These are phyloP conservation scores for Pyrenochaeta sp. DNA, from an alignment of 2,329 filamentous ascomycete genomes.

Conservation along the genomic window DNA sequence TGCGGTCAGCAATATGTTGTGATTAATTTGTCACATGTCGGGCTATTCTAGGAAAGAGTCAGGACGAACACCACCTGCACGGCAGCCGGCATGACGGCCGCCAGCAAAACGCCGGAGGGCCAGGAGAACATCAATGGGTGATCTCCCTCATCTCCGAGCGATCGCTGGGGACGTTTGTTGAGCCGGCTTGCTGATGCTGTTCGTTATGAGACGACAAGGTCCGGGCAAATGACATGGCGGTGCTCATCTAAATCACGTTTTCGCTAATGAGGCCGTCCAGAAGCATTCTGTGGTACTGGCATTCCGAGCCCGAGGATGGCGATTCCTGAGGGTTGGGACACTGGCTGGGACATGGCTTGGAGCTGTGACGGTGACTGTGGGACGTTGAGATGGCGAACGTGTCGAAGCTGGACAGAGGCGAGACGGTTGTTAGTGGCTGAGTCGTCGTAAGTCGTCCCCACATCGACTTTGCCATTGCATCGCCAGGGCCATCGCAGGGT, in stretches of 20 bases:
- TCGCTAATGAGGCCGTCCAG: constrained; percentile 5
- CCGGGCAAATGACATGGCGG: not conserved
- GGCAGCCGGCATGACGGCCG: not conserved
- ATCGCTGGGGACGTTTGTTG: constrained; percentile 11
- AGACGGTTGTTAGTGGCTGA: too few relatives aligned
- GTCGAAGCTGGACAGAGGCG: not conserved
- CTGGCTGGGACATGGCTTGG: not conserved
- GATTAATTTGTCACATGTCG: constrained; percentile 1
- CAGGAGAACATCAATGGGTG: too few relatives aligned
- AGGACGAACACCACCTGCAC: not conserved
- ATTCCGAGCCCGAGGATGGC: constrained; percentile 8
- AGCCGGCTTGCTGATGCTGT: not conserved
- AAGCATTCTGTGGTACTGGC: constrained; percentile 2
- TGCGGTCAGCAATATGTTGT: constrained; percentile 3
- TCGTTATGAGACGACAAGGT: not conserved
- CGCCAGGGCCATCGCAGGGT: too few relatives aligned
- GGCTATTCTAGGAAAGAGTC: constrained; percentile 2
- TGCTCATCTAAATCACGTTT: constrained; percentile 13
- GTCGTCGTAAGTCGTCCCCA: too few relatives aligned
- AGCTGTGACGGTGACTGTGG: constrained; percentile 1
- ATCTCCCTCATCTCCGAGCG: constrained; percentile 18
- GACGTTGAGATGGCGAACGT: constrained; percentile 6
- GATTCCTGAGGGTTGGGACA: not conserved
- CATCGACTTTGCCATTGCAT: too few relatives aligned
- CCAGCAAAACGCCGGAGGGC: too few relatives aligned